Evolutionary conservation across 306 rosid species (phyloP), one percentile per base, ranked within the genome.

Genomic region (Castanopsis chinensis): DNA sequence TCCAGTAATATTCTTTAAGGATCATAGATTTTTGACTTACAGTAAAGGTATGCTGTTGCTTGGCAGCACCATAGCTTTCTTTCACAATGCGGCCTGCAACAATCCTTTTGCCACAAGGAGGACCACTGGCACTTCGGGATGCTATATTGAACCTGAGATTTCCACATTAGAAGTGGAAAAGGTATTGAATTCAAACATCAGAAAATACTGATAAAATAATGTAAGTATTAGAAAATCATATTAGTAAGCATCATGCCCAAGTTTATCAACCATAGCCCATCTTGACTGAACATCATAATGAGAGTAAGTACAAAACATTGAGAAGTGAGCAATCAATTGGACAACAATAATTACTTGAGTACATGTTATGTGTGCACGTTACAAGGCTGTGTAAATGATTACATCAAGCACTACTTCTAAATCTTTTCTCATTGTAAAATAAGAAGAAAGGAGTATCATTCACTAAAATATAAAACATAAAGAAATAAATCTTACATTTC

Each of bases 1-100:
- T 27, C 67, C 55, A 52, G 49, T 32, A 63, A 54, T 67, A 51
- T 71, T 59, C 61, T 68, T 20, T 20, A 23, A 52, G 11, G 37
- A 79, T 56, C 19, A 13, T 54, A 79, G 79, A 72, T 32, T 63
- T 59, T 58, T 78, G 35, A 85, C 97, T 86, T 76, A 92, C 98
- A 25, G 97, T 91, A 86, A 94, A 92, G 70, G 97, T 94, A 82
- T 94, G 97, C 52, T 92, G 97, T 80, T 92, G 97, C 74, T 94
- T 92, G n/a, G 93, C 88, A 79, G 92, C 87, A 19, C 97, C 98
- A 79, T 95, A 91, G 82, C 95, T 92, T 84, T 95, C 97, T 81
- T 92, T 92, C 84, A 94, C 92, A 78, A 94, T 85, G 57, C 92
- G 95, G 28, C 99, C 99, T 30, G 91, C 97, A 71, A 92, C 91